A percentile compares a stretch with the other conserved stretches of the same genome.
Evolutionary conservation across 2,329 filamentous ascomycete genomes (phyloP).

Genomic region (Diplodia scrobiculata): DNA sequence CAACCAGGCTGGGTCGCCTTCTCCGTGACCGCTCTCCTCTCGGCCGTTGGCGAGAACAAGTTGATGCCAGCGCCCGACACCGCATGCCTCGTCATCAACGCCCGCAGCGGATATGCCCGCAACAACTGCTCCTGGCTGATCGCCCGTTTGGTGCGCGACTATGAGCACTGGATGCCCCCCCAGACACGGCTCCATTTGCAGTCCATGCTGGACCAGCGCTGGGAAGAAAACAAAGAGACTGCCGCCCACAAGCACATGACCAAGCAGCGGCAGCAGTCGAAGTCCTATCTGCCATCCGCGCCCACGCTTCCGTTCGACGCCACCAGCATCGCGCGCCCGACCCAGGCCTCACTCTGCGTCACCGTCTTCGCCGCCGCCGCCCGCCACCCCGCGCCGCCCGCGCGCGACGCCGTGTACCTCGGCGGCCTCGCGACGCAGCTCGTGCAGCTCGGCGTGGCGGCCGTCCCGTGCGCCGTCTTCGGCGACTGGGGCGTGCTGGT

Average conservation of each 20-base stretch:
- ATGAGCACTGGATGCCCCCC: conserved; percentile 39
- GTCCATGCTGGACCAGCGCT: background rate
- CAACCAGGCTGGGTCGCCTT: conserved; percentile 45
- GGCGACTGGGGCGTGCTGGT: background rate
- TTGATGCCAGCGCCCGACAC: conserved; percentile 46
- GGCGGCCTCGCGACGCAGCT: background rate
- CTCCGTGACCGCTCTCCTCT: conserved; percentile 37
- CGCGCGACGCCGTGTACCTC: background rate
- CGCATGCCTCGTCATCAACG: conserved; percentile 43
- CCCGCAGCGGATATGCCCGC: conserved; percentile 43
- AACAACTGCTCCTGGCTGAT: conserved; percentile 50
- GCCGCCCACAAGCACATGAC: background rate
- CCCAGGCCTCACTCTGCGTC: background rate
- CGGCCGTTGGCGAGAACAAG: conserved; percentile 40
- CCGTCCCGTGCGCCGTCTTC: background rate
- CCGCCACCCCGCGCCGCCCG: background rate
- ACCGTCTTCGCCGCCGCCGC: background rate
- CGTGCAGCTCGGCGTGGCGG: background rate
- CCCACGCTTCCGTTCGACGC: background rate
- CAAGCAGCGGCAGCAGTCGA: too few species aligned
- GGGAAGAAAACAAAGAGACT: background rate
- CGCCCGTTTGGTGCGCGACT: conserved; percentile 49
- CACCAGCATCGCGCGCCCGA: background rate
- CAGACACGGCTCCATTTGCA: background rate
- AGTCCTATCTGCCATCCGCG: background rate